Base-by-base conservation (phyloP, 2,329 filamentous ascomycete species). In the Sclerotinia spermophila region DNA sequence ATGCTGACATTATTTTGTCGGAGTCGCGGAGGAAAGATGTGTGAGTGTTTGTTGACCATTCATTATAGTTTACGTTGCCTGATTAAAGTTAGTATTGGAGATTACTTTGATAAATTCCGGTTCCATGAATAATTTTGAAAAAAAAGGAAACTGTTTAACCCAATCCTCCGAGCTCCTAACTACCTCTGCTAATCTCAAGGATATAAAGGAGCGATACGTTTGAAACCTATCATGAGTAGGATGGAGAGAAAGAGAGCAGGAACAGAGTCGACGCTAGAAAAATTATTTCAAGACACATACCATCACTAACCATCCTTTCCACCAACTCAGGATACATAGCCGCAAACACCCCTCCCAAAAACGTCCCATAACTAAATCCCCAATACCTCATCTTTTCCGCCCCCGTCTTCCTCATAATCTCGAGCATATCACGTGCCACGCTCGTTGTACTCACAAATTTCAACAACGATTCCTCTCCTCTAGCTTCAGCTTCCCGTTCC, bases 31-130 rank as follows among this genome's bases (percentile, higher is more conserved):
- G 71, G 67, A 86, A 86, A 72, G 83, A 83, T 72, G 81, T 79
- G 69, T 84, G 81, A 1, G 78, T 77, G 17, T 74, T 71, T 21
- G 69, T 69, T 17, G 75, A 75, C 72, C 75, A 79, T 64, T 79
- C 76, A 3, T 65, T 58, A 24, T 74, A 73, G 59, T 79, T 77
- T 17, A 76, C 74, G 55, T 74, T 74, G 7, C 75, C 75, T 74
- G 83, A 71, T 82, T 81, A 60, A 79, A 89, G 64, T 84, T 84
- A 70, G 86, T 83, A 2, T 84, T 82, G 27, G 84, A 86, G 4
- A 42, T 21, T 48, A 10, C 27, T 40, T 15, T 33, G 17, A 30
- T 15, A 21, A 5, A 11, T 6, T 35, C 0, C 19, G 10, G 5
- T 15, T 27, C 5, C 5, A 27, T 51, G 24, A 2, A 27, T 51